Percentiles rank a stretch among this genome's conserved stretches.
phyloP scores from a whole-genome alignment of 306 rosid species.

The Carpinus fangiana region DNA sequence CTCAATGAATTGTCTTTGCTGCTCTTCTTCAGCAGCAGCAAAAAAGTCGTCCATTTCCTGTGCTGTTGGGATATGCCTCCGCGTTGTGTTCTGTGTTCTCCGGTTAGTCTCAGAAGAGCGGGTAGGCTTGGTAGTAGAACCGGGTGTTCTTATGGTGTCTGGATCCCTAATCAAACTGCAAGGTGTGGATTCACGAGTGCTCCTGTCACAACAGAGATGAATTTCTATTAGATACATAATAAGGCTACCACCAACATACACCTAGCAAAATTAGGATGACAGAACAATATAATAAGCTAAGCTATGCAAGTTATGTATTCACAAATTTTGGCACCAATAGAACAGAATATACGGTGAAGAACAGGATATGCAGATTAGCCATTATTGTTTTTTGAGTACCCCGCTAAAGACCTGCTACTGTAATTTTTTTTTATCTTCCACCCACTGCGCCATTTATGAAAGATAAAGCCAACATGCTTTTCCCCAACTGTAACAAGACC shows the following conservation, averaged over 20 bases:
- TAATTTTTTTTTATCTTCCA: neutral
- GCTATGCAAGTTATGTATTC: neutral
- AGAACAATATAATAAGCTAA: neutral
- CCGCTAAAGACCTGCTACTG: neutral
- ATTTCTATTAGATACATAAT: neutral
- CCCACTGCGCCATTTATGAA: neutral
- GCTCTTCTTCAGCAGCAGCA: conserved; percentile 65
- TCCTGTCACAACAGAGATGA: conserved; percentile 48
- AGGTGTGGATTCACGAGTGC: conserved; percentile 93
- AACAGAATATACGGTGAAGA: neutral
- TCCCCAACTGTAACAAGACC: neutral
- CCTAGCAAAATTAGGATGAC: conserved; percentile 1
- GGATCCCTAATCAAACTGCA: conserved; percentile 83
- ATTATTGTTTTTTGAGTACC: neutral
- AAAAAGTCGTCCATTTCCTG: conserved; percentile 88
- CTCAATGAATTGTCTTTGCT: conserved; percentile 69
- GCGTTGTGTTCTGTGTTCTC: conserved; percentile 48
- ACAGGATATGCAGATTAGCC: neutral
- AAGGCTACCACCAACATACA: conserved; percentile 4
- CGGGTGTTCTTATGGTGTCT: conserved; percentile 61
- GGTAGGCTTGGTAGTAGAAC: conserved; percentile 80
- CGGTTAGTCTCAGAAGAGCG: conserved; percentile 45
- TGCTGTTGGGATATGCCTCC: conserved; percentile 68
- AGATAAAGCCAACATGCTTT: neutral
- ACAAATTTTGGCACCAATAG: neutral